Evolutionary conservation across 2,329 filamentous ascomycete genomes (phyloP), one percentile per base, ranked within the genome.

Genomic region (Emmonsiellopsis sp.): DNA sequence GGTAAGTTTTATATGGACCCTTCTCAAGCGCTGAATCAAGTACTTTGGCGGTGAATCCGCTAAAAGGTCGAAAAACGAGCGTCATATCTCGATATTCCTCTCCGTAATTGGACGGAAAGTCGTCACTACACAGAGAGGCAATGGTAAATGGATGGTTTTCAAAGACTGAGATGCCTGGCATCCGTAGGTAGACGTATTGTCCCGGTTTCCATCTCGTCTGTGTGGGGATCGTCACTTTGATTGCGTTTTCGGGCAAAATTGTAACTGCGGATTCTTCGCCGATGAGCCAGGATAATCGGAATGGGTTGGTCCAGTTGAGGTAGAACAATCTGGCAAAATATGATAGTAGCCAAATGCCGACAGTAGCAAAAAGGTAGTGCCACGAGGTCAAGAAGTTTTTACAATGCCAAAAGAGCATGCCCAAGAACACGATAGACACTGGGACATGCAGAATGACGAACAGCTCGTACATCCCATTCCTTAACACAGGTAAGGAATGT

Each of bases 81-180:
- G 88, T 86, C 71, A 94, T 90, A 66, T 97, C 92, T 49, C 90
- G 79, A 63, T 92, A 95, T 50, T 87, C 78, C 60, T 93, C 86
- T 32, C 91, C 91, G 62, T 95, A 95, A 55, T 88, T 86, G 0
- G 91, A 95, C 1, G 90, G 89, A 57, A 96, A 95, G 65, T 95
- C 90, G 44, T 94, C 87, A 65, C 88, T 94, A 71, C 90, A 96
- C 6, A 95, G 78, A 0, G 90, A 96, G 2, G 92, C 84, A 52
- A 97, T 91, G 0, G 93, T 97, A 66, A 97, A 97, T 0, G 92
- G 92, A 62, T 97, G 93, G 61, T 95, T 96, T 60, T 95, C 88
- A 55, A 96, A 84, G 2, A 94, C 69, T 0, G 90, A 91, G 60
- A 97, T 90, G 1, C 88, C 88, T 0, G 92, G 92, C 85, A 97